A percentile compares a stretch with the other conserved stretches of the same genome.
Evolutionary conservation across 148 eudicot species (phyloP).

Genomic region (Fagopyrum homotropicum): DNA sequence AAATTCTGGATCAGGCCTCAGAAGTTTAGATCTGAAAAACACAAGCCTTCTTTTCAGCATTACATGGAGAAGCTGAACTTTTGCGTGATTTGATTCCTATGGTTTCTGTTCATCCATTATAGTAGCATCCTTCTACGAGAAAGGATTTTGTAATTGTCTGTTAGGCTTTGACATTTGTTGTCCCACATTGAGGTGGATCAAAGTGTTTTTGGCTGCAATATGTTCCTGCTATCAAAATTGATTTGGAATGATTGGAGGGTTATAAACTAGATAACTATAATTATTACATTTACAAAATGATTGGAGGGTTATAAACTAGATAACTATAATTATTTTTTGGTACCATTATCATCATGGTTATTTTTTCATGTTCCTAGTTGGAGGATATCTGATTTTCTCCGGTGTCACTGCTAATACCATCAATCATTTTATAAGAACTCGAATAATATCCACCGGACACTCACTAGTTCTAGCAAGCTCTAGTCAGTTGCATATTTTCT

Average conservation of each 20-base stretch:
- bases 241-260: neutral
- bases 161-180: neutral
- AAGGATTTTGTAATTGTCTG: neutral
- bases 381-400: neutral
- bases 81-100: neutral
- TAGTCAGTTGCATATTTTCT: neutral
- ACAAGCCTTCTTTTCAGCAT: neutral
- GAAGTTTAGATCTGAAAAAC: neutral
- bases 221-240: neutral
- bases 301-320: neutral
- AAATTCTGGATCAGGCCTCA: neutral
- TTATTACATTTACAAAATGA: neutral
- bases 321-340: neutral
- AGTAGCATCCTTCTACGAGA: neutral
- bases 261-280: neutral
- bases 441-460: neutral
- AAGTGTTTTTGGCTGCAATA: neutral
- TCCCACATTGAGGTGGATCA: neutral
- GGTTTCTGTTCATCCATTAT: neutral
- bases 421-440: neutral
- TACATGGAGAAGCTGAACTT: neutral
- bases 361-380: neutral
- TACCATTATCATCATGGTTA: neutral
- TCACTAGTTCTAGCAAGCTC: conserved; percentile 2
- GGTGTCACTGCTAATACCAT: neutral